phyloP scores from a whole-genome alignment of 345 rosid species.

The Arabis alpina region DNA sequence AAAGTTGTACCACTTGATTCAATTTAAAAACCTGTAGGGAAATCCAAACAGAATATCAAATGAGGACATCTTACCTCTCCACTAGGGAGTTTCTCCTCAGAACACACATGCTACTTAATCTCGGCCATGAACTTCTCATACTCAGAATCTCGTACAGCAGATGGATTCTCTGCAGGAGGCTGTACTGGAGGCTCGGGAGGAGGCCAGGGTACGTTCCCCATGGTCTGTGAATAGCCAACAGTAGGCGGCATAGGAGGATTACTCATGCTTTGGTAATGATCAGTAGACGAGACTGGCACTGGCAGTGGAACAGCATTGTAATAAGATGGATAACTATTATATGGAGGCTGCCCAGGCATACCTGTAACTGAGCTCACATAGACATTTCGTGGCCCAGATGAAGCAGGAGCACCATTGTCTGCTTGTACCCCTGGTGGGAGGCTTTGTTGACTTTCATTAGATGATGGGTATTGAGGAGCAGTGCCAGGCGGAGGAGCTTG shows the following conservation, averaged over 20 bases:
- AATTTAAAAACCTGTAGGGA: slow-evolving; percentile 3
- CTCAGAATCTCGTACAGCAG: slow-evolving; percentile 81
- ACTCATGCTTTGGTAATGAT: slow-evolving; percentile 59
- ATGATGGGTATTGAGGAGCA: slow-evolving; percentile 18
- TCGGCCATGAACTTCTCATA: slow-evolving; percentile 98
- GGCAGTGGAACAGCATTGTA: slow-evolving; percentile 76
- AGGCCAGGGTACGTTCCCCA: slow-evolving; percentile 81
- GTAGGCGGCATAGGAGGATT: slow-evolving; percentile 54
- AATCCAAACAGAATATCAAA: slow-evolving; percentile 11
- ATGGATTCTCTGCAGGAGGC: slow-evolving; percentile 60
- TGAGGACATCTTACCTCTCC: slow-evolving; percentile 58
- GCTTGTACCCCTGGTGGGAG: slow-evolving; percentile 92
- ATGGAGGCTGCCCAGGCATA: slow-evolving; percentile 67
- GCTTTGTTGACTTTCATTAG: slow-evolving; percentile 75
- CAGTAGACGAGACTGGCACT: slow-evolving; percentile 53
- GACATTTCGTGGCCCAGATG: slow-evolving; percentile 55
- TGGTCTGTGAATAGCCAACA: slow-evolving; percentile 59
- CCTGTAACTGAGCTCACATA: slow-evolving; percentile 56
- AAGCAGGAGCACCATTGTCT: slow-evolving; percentile 59
- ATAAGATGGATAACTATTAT: slow-evolving; percentile 74
- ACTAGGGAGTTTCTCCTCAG: slow-evolving; percentile 26
- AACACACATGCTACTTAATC: slow-evolving; percentile 68
- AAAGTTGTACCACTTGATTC: slow-evolving; percentile 1
- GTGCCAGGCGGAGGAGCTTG: slow-evolving; percentile 80
- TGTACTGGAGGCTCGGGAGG: slow-evolving; percentile 61